Conservation (phyloP, 192 early-diverging fungal genomes). For the Phycomyces nitens region DNA sequence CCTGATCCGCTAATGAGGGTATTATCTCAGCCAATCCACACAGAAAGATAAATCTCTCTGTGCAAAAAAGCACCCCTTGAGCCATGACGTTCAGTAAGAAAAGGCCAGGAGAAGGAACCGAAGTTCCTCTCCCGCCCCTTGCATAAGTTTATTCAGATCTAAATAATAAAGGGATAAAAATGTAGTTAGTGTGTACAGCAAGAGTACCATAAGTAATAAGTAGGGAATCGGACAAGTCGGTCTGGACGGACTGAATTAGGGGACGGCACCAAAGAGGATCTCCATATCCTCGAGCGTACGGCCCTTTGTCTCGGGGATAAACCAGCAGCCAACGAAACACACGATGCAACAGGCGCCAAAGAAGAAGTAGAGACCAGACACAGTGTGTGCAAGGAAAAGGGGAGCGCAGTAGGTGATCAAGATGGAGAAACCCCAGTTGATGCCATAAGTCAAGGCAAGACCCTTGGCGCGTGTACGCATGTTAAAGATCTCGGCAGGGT, state of each 20-base stretch:
- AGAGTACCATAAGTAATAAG: no score
- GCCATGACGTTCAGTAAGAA: no score
- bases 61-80: constrained; percentile 6
- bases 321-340: constrained; percentile 48
- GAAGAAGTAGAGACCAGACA: constrained; percentile 35
- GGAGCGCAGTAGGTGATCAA: constrained; percentile 36
- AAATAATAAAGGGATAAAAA: no score
- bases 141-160: no score
- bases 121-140: no score
- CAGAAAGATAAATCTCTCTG: no score
- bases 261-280: constrained; percentile 52
- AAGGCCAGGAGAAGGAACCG: no score
- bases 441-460: constrained; percentile 30
- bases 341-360: constrained; percentile 35
- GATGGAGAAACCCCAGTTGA: constrained; percentile 34
- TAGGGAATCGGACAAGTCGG: no score
- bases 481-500: constrained; percentile 34
- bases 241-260: neutral
- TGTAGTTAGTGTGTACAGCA: no score
- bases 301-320: constrained; percentile 82
- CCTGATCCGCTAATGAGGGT: constrained; percentile 13
- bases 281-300: constrained; percentile 87
- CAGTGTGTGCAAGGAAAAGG: constrained; percentile 30
- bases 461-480: constrained; percentile 35
- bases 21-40: constrained; percentile 6